phyloP scores from a whole-genome alignment of 2,329 filamentous ascomycete genomes.

The Penicillium sp. region DNA sequence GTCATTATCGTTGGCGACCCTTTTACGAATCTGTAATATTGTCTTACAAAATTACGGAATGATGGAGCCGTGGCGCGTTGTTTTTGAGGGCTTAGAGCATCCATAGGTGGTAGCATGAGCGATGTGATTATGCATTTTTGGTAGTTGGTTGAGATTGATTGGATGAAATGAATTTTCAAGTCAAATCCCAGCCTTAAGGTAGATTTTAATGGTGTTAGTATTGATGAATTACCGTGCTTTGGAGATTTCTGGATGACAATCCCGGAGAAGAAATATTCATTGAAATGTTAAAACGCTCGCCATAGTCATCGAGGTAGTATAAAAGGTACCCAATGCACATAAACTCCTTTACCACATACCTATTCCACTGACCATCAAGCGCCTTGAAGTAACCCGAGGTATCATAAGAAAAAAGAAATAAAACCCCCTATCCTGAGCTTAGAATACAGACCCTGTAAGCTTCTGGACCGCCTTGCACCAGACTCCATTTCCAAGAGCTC shows the following conservation, averaged over 20 bases:
- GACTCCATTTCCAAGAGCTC: conserved; percentile 36
- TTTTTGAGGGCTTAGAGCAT: background rate
- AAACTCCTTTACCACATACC: conserved; percentile 1
- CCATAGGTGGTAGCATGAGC: background rate
- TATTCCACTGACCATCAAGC: background rate
- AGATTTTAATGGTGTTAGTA: background rate
- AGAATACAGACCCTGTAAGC: conserved; percentile 39
- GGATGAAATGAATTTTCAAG: background rate
- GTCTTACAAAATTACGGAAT: background rate
- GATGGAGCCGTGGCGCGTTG: background rate
- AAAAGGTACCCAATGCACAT: background rate
- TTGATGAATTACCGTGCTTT: too few relatives aligned
- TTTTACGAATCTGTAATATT: background rate
- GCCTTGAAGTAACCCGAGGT: background rate
- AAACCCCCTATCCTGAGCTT: background rate
- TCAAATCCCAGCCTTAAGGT: too few relatives aligned
- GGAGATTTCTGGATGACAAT: too few relatives aligned
- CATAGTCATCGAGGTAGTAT: background rate
- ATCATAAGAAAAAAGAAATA: background rate
- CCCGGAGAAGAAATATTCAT: background rate
- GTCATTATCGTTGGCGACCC: background rate
- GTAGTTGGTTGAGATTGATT: background rate
- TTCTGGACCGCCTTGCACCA: conserved; percentile 42
- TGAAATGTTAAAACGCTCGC: background rate
- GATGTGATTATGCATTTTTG: background rate